These are phyloP conservation scores for Dictyostelium gargantuum DNA, from an alignment of 208 protist species.

Conservation along the genomic window DNA sequence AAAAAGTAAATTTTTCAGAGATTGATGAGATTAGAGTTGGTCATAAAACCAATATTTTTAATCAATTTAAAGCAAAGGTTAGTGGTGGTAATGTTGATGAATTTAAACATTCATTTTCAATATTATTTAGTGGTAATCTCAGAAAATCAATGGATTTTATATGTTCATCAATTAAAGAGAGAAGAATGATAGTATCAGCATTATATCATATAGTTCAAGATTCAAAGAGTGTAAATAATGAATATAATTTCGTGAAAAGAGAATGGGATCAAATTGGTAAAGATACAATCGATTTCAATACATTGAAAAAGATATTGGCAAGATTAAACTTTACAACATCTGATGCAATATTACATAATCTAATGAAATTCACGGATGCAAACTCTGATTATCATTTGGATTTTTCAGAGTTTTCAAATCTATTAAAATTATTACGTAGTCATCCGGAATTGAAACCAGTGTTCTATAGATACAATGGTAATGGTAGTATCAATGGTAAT, in stretches of 20 bases:
- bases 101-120: neutral
- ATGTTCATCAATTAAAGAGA: neutral
- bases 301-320: constrained; percentile 5
- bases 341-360: neutral
- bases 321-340: constrained; percentile 33
- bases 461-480: constrained; percentile 41
- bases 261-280: constrained; percentile 27
- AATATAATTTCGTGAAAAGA: constrained; percentile 25
- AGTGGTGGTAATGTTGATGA: neutral
- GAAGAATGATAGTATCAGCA: neutral
- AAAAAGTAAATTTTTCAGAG: constrained; percentile 46
- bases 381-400: neutral
- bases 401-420: constrained; percentile 42
- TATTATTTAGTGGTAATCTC: constrained; percentile 6
- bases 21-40: constrained; percentile 66
- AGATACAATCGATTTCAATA: neutral
- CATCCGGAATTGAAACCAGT: constrained; percentile 62
- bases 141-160: constrained; percentile 21
- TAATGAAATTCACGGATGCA: constrained; percentile 9
- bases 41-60: constrained; percentile 57
- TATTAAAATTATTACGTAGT: neutral
- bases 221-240: neutral
- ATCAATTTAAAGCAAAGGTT: neutral
- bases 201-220: neutral
- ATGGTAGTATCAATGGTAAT: neutral